Percentiles rank a stretch among this genome's conserved stretches.
phyloP scores from a whole-genome alignment of 2,329 filamentous ascomycete genomes.

The Penicillium sp. region DNA sequence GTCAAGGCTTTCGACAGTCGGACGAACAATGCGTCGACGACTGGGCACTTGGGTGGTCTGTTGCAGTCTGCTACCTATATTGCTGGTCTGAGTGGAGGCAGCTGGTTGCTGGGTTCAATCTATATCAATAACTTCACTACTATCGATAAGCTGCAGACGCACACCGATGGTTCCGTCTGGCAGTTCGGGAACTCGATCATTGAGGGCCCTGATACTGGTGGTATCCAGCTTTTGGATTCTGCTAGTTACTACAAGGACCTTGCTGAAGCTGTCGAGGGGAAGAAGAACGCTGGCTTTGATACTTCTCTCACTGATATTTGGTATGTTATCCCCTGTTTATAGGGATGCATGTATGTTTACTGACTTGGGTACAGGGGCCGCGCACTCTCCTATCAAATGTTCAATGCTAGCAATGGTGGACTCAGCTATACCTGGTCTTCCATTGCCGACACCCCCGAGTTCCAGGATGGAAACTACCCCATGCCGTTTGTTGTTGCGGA shows the following conservation, averaged over 20 bases:
- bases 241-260: slow-evolving; percentile 65
- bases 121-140: slow-evolving; percentile 77
- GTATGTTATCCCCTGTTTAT: slow-evolving; percentile 36
- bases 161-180: slow-evolving; percentile 26
- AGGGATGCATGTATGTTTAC: background rate
- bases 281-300: slow-evolving; percentile 63
- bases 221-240: slow-evolving; percentile 48
- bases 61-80: slow-evolving; percentile 81
- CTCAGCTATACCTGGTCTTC: slow-evolving; percentile 80
- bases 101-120: slow-evolving; percentile 82
- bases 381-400: slow-evolving; percentile 79
- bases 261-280: slow-evolving; percentile 57
- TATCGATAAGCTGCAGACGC: slow-evolving; percentile 47
- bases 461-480: slow-evolving; percentile 63
- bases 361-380: slow-evolving; percentile 54
- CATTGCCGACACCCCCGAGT: slow-evolving; percentile 63
- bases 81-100: slow-evolving; percentile 77
- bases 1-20: slow-evolving; percentile 76
- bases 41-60: slow-evolving; percentile 74
- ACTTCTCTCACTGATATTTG: slow-evolving; percentile 84
- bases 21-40: slow-evolving; percentile 59
- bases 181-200: slow-evolving; percentile 51
- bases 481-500: slow-evolving; percentile 74
- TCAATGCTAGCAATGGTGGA: slow-evolving; percentile 73
- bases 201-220: slow-evolving; percentile 32